Percentiles rank a stretch among this genome's conserved stretches.
These are phyloP conservation scores for Gossypium aridum DNA, from an alignment of 441 rosid species.

Conservation along the genomic window DNA sequence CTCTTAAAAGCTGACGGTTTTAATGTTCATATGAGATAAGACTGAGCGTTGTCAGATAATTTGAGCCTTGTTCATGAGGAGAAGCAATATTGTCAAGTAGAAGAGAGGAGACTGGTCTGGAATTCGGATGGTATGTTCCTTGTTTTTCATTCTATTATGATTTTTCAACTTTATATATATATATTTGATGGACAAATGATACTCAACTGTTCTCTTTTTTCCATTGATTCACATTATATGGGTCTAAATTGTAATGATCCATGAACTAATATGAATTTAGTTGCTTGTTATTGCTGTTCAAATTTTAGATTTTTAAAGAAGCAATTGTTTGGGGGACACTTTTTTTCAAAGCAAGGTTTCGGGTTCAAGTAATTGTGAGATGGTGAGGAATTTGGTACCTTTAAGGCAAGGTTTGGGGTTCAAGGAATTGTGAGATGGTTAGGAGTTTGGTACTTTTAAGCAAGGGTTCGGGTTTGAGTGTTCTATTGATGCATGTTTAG, in stretches of 20 bases:
- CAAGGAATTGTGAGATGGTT: too few relatives aligned
- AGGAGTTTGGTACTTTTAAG: too few relatives aligned
- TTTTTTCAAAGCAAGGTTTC: too few relatives aligned
- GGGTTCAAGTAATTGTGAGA: too few relatives aligned
- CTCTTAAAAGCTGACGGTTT: not conserved
- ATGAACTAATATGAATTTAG: not conserved
- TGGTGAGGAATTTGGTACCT: too few relatives aligned
- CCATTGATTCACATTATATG: not conserved
- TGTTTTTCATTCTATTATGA: not conserved
- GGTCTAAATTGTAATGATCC: not conserved
- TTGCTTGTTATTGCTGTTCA: not conserved
- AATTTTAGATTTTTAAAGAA: too few relatives aligned
- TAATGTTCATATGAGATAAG: not conserved
- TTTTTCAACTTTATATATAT: not conserved
- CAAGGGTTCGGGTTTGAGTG: too few relatives aligned
- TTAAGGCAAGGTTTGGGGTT: too few relatives aligned
- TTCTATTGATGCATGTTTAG: too few relatives aligned
- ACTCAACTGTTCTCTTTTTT: not conserved
- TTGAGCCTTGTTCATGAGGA: not conserved
- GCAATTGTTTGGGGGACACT: too few relatives aligned
- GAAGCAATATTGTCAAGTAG: not conserved
- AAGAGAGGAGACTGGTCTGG: not conserved
- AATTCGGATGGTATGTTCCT: not conserved
- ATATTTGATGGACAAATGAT: not conserved
- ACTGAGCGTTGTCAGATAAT: not conserved